Base-by-base conservation (phyloP, 2,329 filamentous ascomycete species). In the Nigrospora sphaerica region DNA sequence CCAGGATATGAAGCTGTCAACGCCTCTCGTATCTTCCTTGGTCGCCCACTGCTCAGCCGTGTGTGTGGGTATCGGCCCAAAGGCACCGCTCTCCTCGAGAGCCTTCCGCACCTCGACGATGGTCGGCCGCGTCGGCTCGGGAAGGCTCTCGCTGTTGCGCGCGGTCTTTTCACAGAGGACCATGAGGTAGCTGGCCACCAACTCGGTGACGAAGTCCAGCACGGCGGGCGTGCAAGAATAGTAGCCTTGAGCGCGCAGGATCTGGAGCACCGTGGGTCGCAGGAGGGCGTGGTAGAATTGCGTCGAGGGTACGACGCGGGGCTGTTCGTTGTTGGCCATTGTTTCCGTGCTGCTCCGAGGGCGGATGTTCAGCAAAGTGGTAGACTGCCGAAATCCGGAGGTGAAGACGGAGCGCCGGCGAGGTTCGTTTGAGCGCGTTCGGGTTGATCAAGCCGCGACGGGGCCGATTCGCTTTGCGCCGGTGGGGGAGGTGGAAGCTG, bases 191-290 rank as follows among this genome's bases (percentile, higher is more conserved):
- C 87, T 83, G 38, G 85, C 86, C 0, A 89, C 84, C 9, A 97
- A 76, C 65, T 96, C 90, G 13, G 89, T 87, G n/a, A 96, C 66
- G 11, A 87, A 84, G 68, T 97, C 91, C 47, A 96, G 74, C 7
- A 95, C 90, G 4, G 85, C 85, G 2, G 88, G 84, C 46, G 83
- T 83, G 43, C 89, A 87, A 37, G 85, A 77, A 63, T 95, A 88
- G 70, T 95, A 97, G 62, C 92, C 92, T 19, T 89, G 85, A 31
- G 91, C 88, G 60, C 92, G 89, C 44, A 97, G 81, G 58, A 95
- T 92, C 67, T 96, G 90, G 48, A 97, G 81, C 50, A 96, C 81
- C 41, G 85, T 84, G 2, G 92, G 92, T 37, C 90, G 88, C 47
- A 97, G 77, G 52, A 95, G 83, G 50, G 87, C 85, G 66, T 88